Evolutionary conservation across 2,329 filamentous ascomycete species (phyloP), one percentile per base, ranked within the genome.

Genomic region (Fusarium stilboides): DNA sequence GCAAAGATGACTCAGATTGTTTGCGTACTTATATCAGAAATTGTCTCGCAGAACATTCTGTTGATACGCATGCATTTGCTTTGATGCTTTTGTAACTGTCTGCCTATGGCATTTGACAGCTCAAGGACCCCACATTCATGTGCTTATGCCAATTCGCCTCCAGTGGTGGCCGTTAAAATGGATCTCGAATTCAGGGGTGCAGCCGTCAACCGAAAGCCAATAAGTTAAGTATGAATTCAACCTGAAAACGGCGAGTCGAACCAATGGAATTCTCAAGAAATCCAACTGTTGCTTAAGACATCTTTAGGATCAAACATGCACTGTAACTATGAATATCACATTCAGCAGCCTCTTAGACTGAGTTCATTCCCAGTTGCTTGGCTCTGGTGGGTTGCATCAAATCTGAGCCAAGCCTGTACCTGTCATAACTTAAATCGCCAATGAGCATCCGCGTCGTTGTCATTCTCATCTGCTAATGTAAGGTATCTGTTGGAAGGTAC

Each of bases 121-220:
- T 15, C 34, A 12, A 20, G 28, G 20, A 45, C 66, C 61, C 65
- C 66, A 58, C 62, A 51, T 54, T 56, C 24, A 31, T 12, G 28
- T 31, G 28, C 46, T 55, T 44, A 19, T 47, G 42, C 20, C 45
- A 34, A 66, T 62, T 57, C 43, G 49, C 36, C 49, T 50, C 42
- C 43, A 65, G 60, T 44, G 40, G 40, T 24, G 53, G 51, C 37
- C 15, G 47, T 55, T 53, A 52, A 63, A 31, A 31, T 31, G 28
- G 28, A 63, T 69, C 62, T 55, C 52, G 62, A 45, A 50, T 54
- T 62, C 46, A 66, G 61, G 65, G 66, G 57, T 68, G 51, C 34
- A 51, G 40, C 20, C 33, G 53, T 43, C n/a, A 26, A 49, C 12
- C 19, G 19, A 50, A 42, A 52, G 9, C 46, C 19, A 28, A 47